Evolutionary conservation across 306 rosid species (phyloP), one percentile per base, ranked within the genome.

Genomic region (Urtica urens): DNA sequence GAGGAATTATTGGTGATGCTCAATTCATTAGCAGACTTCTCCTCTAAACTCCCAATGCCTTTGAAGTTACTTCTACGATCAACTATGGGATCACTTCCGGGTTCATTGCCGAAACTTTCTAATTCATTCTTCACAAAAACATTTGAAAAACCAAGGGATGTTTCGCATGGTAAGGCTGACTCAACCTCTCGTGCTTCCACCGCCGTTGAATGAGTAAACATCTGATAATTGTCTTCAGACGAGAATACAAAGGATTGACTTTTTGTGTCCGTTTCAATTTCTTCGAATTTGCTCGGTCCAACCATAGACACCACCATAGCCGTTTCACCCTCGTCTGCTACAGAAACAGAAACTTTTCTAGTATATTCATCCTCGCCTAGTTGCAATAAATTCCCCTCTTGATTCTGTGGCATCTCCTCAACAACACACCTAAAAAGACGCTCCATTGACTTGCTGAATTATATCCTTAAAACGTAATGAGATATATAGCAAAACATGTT

Each of bases 311-410:
- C 87, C 62, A 90, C 95, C 63, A 90, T 64, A 66, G 95, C 93
- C 15, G 92, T 90, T 68, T 90, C 95, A 58, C 95, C 99, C 24
- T 77, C 42, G 79, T 90, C 99, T 58, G 87, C 94, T 62, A 82
- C 86, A 51, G 94, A 75, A 38, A 90, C 76, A 28, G 79, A 84
- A 26, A 90, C 79, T 74, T 73, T 79, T 53, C 82, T 58, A 31
- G 83, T 71, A 70, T 76, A 65, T 62, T 70, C 68, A 47, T 64
- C 81, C 58, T 67, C 68, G 37, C 44, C 59, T 28, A 58, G 69
- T 58, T 74, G 58, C 47, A 40, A 39, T 22, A 78, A 67, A 66
- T 54, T 73, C 15, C 53, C 53, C 44, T 53, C 70, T 49, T 66
- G 66, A 49, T 58, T 70, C 43, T 72, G 76, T 33, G 75, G 65